phyloP scores from a whole-genome alignment of 2,329 filamentous ascomycete species.

The Hawksworthiomyces lignivorus region DNA sequence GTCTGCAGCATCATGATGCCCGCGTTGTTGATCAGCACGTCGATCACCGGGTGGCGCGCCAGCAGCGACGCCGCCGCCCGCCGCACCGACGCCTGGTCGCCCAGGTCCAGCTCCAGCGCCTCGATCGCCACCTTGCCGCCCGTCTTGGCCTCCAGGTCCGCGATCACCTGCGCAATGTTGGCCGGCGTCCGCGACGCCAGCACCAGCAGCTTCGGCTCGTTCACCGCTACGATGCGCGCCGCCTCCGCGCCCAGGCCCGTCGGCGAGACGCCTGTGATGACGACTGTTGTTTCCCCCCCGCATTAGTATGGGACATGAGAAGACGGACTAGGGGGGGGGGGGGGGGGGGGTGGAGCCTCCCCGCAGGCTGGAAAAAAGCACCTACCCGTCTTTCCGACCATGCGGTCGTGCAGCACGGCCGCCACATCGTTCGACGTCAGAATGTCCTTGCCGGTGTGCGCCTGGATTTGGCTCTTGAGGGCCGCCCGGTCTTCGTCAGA shows the following conservation, averaged over 20 bases:
- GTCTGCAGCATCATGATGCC: slow-evolving; percentile 27
- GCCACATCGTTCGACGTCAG: slow-evolving; percentile 12
- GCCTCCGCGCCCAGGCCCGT: slow-evolving; percentile 11
- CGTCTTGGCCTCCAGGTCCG: slow-evolving; percentile 4
- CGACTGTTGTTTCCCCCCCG: no score
- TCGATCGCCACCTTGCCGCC: slow-evolving; percentile 21
- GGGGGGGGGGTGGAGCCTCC: no score
- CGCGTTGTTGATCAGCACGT: slow-evolving; percentile 35
- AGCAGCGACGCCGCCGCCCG: slow-evolving; percentile 26
- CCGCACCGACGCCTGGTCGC: slow-evolving; percentile 26
- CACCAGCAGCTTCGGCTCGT: slow-evolving; percentile 12
- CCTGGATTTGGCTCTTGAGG: no score
- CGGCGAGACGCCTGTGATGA: slow-evolving; percentile 14
- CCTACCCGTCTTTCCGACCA: slow-evolving; percentile 11
- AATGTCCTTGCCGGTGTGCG: no score
- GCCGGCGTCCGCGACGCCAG: slow-evolving; percentile 10
- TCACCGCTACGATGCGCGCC: slow-evolving; percentile 9
- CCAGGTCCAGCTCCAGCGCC: slow-evolving; percentile 29
- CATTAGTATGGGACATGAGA: no score
- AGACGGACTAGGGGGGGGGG: background rate
- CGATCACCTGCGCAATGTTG: slow-evolving; percentile 8
- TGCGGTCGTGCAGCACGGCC: slow-evolving; percentile 8
- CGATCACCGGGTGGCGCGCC: slow-evolving; percentile 23
- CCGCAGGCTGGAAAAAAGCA: background rate
- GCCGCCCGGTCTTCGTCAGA: no score